Base-by-base conservation (phyloP, 1,284 basidiomycete species). In the Sanghuangporus sanghuang region DNA sequence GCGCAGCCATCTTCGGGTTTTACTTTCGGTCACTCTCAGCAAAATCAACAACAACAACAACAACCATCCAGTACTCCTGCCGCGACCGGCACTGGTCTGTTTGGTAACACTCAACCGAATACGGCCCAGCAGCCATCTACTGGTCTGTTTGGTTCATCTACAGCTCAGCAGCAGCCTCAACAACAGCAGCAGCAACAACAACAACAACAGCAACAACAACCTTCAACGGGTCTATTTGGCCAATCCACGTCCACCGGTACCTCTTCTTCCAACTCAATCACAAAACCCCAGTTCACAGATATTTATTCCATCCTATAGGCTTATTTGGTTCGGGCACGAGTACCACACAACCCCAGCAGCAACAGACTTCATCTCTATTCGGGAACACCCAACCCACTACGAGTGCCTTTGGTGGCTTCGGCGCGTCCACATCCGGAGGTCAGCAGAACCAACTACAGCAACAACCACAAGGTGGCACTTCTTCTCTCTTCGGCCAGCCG, bases 111-210 rank as follows among this genome's bases (percentile, higher is more conserved):
- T 8, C 9, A 18, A 11, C 36, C 42, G 23, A 50, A 38, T 32
- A 11, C 55, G 11, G 44, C 63, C 42, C 57, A 64, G 32, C 32
- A 72, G 72, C 69, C 63, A 58, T 4, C 72, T 68, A 69, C 72
- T 1, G 71, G 73, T 44, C 53, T 76, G 14, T 79, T 81, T 62
- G 77, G 77, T 21, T 72, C 64, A 36, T 55, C 64, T 4, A 70
- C 69, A 44, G 69, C 74, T 14, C 75, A 77, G 63, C 74, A 71
- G 38, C 63, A 62, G 32, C 61, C 63, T 48, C 65, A 63, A 40
- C 68, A 66, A 52, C 61, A 64, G 50, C 65, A 63, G 38, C 68
- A 66, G 48, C 63, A 64, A 52, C 59, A 63, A 40, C 68, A 66
- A 52, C 65, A 63, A 40, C 68, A 66, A 52, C 61, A 64, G 50